These are phyloP conservation scores for Sporobolus alterniflorus DNA, from an alignment of 202 grass and related monocot genomes.

Conservation along the genomic window DNA sequence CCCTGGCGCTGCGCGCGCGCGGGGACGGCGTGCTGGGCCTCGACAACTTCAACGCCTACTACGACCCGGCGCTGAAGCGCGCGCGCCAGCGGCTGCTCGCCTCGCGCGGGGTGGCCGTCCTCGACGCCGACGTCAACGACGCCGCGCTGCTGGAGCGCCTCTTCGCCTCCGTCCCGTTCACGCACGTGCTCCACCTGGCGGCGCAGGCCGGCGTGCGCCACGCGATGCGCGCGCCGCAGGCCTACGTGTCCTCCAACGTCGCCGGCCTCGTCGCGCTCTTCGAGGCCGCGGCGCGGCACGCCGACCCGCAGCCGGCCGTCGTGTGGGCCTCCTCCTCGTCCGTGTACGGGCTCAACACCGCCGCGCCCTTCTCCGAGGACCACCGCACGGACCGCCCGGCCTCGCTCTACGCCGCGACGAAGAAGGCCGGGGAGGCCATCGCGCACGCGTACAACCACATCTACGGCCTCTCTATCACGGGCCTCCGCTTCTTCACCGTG, in stretches of 20 bases:
- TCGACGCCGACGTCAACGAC: slow-evolving; percentile 78
- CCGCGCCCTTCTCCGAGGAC: slow-evolving; percentile 78
- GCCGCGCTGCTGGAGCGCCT: slow-evolving; percentile 54
- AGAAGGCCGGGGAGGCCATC: slow-evolving; percentile 98
- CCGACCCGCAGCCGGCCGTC: slow-evolving; percentile 82
- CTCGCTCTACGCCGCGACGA: slow-evolving; percentile 97
- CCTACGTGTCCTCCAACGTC: slow-evolving; percentile 89
- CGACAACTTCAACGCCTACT: slow-evolving; percentile 89
- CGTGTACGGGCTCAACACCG: slow-evolving; percentile 87
- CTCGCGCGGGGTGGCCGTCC: slow-evolving; percentile 51
- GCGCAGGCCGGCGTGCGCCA: slow-evolving; percentile 92
- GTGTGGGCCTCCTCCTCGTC: slow-evolving; percentile 98
- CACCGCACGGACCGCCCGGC: slow-evolving; percentile 86
- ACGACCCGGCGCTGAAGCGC: slow-evolving; percentile 64
- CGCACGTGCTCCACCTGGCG: slow-evolving; percentile 94
- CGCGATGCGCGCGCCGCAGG: slow-evolving; percentile 77
- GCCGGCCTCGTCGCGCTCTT: slow-evolving; percentile 77
- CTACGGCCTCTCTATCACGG: slow-evolving; percentile 95
- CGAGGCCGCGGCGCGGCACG: slow-evolving; percentile 72
- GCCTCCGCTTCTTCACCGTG: slow-evolving; percentile 93
- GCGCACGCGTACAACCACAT: slow-evolving; percentile 97
- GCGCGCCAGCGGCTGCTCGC: slow-evolving; percentile 61
- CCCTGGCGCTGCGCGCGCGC: slow-evolving; percentile 56
- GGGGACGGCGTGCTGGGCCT: slow-evolving; percentile 80
- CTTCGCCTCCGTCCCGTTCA: slow-evolving; percentile 48